Conservation (phyloP, 2,329 filamentous ascomycete genomes). For the Dactylellina leptospora region DNA sequence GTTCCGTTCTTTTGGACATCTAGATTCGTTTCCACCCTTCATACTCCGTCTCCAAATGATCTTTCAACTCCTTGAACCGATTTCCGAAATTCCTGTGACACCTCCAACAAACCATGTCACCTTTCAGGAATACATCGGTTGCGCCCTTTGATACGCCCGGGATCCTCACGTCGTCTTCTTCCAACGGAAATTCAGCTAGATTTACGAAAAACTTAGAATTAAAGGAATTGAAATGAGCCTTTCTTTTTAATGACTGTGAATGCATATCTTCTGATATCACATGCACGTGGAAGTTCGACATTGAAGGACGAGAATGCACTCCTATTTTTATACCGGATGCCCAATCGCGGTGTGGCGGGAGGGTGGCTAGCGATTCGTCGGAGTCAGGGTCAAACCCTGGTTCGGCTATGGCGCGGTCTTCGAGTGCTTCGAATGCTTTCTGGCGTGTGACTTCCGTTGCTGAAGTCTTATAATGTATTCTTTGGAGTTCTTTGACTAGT, state of each 20-base stretch:
- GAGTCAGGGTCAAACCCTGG: slow-evolving; percentile 55
- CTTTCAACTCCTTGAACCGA: slow-evolving; percentile 76
- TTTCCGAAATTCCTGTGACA: slow-evolving; percentile 79
- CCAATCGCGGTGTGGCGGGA: slow-evolving; percentile 71
- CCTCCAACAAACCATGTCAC: slow-evolving; percentile 82
- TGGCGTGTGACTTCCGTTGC: slow-evolving; percentile 71
- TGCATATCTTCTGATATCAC: slow-evolving; percentile 82
- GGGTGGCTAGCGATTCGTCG: slow-evolving; percentile 24
- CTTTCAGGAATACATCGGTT: slow-evolving; percentile 68
- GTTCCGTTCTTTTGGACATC: no score
- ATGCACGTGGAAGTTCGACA: slow-evolving; percentile 92
- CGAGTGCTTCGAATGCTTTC: slow-evolving; percentile 70
- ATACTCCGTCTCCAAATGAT: slow-evolving; percentile 78
- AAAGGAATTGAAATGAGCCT: slow-evolving; percentile 87
- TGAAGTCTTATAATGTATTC: slow-evolving; percentile 73
- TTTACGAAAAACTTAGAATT: slow-evolving; percentile 82
- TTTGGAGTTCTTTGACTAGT: slow-evolving; percentile 77
- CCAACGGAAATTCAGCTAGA: slow-evolving; percentile 80
- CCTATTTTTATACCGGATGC: slow-evolving; percentile 75
- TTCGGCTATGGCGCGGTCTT: slow-evolving; percentile 58
- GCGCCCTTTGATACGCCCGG: slow-evolving; percentile 62
- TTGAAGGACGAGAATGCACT: slow-evolving; percentile 86
- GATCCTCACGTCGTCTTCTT: slow-evolving; percentile 69
- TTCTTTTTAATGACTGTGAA: slow-evolving; percentile 75
- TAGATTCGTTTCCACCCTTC: slow-evolving; percentile 72